Base-by-base conservation (phyloP, 805 yeast species). In the Yamadazyma olivae region DNA sequence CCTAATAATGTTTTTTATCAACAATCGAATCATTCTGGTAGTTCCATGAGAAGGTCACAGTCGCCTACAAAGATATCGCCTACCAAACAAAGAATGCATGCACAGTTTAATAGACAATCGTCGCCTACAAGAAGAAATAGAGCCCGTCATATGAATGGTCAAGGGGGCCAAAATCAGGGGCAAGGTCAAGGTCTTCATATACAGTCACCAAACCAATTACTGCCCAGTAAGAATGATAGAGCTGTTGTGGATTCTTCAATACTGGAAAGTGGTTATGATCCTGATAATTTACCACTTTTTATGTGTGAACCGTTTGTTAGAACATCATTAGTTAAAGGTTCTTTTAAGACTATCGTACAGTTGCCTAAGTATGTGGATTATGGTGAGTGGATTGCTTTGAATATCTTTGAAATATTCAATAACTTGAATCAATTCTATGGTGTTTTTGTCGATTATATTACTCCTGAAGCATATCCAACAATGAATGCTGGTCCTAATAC, bases 401-500 rank as follows among this genome's bases (percentile, higher is more conserved):
- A 89, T 57, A 79, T 87, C 5, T 90, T 90, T 59, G 99, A 93
- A 60, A 77, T 87, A 47, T 88, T 82, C 64, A 83, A 84, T 33
- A 88, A 87, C 52, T 61, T 93, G 39, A 83, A 85, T 48, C 93
- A 85, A 54, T 89, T 91, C 51, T 89, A 87, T 56, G 95, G 93
- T 1, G 84, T 89, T n/a, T 75, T 93, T 29, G 75, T 89, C 2
- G 98, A 91, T 49, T 89, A 86, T 50, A 87, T 91, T 27, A 88
- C 95, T 2, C 90, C 95, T 0, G 95, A 86, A 49, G 75, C 81
- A 19, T 87, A 81, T 51, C 95, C 96, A 9, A 82, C 91, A 1
- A 93, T 93, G 99, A 88, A 79, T 50, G 99, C 98, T 0, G 99
- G 96, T 3, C 88, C 96, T 2, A 81, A 81, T 39, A 81, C 90